Evolutionary conservation across 805 yeast genomes (phyloP).

Genomic region (Suhomyces kilbournensis): DNA sequence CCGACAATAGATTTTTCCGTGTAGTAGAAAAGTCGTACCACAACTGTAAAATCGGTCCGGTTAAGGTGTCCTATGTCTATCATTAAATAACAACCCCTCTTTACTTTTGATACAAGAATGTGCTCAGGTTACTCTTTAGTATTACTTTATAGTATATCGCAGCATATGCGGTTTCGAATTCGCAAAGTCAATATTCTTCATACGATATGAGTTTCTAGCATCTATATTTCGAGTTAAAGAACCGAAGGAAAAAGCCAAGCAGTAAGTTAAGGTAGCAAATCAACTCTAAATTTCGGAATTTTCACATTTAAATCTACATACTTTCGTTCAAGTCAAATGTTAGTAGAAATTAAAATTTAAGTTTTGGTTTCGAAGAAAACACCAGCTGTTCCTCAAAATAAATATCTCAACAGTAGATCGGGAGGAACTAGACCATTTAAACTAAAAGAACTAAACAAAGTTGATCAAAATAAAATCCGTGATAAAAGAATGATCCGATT

Average conservation of each 20-base stretch:
- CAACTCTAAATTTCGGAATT: background rate
- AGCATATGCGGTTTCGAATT: background rate
- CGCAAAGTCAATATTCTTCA: background rate
- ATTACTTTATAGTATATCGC: background rate
- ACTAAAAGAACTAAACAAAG: background rate
- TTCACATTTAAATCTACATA: background rate
- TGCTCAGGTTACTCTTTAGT: background rate
- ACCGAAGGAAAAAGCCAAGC: background rate
- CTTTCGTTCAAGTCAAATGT: background rate
- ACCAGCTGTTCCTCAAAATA: background rate
- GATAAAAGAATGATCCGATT: background rate
- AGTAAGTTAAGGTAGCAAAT: background rate
- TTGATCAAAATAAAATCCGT: background rate
- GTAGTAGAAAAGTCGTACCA: background rate
- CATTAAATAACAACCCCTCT: background rate
- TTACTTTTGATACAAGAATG: background rate
- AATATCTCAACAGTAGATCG: background rate
- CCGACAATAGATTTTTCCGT: background rate
- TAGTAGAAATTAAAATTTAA: background rate
- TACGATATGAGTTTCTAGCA: background rate
- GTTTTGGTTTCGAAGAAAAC: background rate
- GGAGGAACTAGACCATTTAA: background rate
- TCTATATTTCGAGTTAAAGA: background rate
- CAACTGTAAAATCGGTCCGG: background rate
- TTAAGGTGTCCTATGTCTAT: background rate